Base-by-base conservation (phyloP, 2,329 filamentous ascomycete genomes). In the Penicillium verrucosum region DNA sequence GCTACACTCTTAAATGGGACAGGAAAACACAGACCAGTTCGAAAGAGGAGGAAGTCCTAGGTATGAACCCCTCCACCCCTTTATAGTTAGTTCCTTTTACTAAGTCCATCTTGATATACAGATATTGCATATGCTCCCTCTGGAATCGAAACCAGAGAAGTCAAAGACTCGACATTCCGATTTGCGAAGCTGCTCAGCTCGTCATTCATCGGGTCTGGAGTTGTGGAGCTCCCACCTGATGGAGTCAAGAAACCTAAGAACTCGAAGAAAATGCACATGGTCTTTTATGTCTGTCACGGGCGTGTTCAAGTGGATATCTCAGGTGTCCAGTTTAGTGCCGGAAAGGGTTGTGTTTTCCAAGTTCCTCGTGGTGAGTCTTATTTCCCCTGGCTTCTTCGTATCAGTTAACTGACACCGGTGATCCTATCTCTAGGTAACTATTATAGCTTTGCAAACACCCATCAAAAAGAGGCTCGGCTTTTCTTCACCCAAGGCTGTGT, bases 401-500 rank as follows among this genome's bases (percentile, higher is more conserved):
- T 44, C 36, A 18, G 14, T 10, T 18, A 12, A 54, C 27, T 60
- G 21, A 60, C 48, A 16, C n/a, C 11, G 21, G 5, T 18, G 6
- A 14, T 18, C 16, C n/a, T 25, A 11, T 54, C 11, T 12, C 12
- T 62, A 97, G 93, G 93, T 50, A 97, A 97, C 70, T 89, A 91
- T 66, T 99, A 99, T 75, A 89, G 88, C 69, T 96, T 99, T 67
- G 81, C 82, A 54, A 99, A 97, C 73, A 86, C 90, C 55, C 86
- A 86, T 67, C 82, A 88, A 60, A 79, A 81, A 59, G 82, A 86
- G 5, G 89, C 90, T 5, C 85, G 89, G 38, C 82, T 97, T 47
- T 97, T 97, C 78, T 99, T 97, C 74, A 87, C 92, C 1, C 94
- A 99, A 73, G 93, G 88, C 7, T 93, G 88, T 73, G 90, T 87